Evolutionary conservation across 352 stramenopile species (phyloP), one percentile per base, ranked within the genome.

Genomic region (Elongisporangium undulatum): DNA sequence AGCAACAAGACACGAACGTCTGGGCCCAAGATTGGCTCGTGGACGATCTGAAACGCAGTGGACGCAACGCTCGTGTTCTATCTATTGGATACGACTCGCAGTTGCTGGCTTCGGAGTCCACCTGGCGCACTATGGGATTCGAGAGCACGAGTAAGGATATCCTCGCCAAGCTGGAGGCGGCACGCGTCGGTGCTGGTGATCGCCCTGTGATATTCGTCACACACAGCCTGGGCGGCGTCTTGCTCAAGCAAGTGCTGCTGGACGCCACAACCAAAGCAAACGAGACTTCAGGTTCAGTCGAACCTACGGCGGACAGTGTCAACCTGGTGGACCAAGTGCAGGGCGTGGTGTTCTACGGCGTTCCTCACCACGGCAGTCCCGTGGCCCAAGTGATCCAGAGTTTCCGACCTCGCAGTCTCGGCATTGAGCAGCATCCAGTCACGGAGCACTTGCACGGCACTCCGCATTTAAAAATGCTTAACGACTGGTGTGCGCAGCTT

Each of bases 21-120:
- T 94, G 85, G 85, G 75, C 79, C 5, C 71, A 88, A 26, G 59
- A 80, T 45, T 94, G 84, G 79, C 70, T 94, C 1, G 59, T 91
- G 3, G 59, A 75, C 2, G 83, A 92, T 24, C 74, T 94, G 51
- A 73, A 85, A 51, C 51, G 56, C 8, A 69, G 85, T 17, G 82
- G 80, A 19, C 56, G 72, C 19, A 85, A 86, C 52, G 76, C 84
- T 2, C 71, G 85, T n/a, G 67, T 94, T 19, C 58, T 94, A 4
- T 92, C 82, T 3, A 79, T 94, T n/a, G 79, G 82, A 23, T 94
- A 94, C 58, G 82, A 94, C 59, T 87, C 85, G 17, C 82, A 91
- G 49, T 59, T 94, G 17, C 68, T 90, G 1, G 82, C 82, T 3
- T 88, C 82, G n/a, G 82, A 85, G 39, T 92, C 82, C 21, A 70